These are phyloP conservation scores for Chlorella sorokiniana DNA, from an alignment of 139 green algal genomes.

Conservation along the genomic window DNA sequence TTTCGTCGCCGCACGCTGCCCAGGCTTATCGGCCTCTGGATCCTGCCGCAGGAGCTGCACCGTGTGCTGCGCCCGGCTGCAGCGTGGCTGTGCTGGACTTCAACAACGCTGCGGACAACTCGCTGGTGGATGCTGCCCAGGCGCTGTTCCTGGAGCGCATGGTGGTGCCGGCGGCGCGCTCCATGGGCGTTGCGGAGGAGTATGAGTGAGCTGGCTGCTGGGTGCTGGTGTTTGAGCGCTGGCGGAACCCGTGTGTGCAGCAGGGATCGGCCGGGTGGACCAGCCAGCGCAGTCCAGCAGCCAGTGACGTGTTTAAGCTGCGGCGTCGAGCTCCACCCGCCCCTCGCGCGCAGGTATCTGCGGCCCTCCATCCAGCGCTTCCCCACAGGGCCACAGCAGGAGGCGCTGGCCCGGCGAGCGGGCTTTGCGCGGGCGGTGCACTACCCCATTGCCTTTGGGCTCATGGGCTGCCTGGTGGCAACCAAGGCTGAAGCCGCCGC, in stretches of 20 bases:
- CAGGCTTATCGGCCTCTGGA: neutral
- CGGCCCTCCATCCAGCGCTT: conserved; percentile 90
- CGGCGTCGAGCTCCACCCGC: neutral
- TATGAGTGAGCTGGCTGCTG: conserved; percentile 64
- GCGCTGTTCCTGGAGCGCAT: conserved; percentile 74
- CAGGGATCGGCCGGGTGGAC: neutral
- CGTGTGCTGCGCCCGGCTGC: conserved; percentile 84
- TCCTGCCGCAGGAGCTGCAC: conserved; percentile 76
- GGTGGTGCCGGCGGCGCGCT: conserved; percentile 85
- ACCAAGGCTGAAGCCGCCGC: conserved; percentile 5
- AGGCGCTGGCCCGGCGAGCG: conserved; percentile 69
- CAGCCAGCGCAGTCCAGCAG: no score
- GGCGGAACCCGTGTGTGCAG: neutral
- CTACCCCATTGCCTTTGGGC: conserved; percentile 84
- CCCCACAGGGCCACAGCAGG: conserved; percentile 67
- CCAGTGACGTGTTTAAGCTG: no score
- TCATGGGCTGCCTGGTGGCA: conserved; percentile 89
- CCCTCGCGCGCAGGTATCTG: conserved; percentile 69
- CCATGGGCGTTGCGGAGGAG: conserved; percentile 79
- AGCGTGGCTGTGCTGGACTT: conserved; percentile 94
- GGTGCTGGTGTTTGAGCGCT: neutral
- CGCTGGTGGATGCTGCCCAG: conserved; percentile 68
- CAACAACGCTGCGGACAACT: conserved; percentile 82
- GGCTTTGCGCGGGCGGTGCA: conserved; percentile 80
- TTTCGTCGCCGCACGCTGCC: neutral